Evolutionary conservation across 108 stramenopile genomes (phyloP), one percentile per base, ranked within the genome.

Genomic region (Nitzschia sp.): DNA sequence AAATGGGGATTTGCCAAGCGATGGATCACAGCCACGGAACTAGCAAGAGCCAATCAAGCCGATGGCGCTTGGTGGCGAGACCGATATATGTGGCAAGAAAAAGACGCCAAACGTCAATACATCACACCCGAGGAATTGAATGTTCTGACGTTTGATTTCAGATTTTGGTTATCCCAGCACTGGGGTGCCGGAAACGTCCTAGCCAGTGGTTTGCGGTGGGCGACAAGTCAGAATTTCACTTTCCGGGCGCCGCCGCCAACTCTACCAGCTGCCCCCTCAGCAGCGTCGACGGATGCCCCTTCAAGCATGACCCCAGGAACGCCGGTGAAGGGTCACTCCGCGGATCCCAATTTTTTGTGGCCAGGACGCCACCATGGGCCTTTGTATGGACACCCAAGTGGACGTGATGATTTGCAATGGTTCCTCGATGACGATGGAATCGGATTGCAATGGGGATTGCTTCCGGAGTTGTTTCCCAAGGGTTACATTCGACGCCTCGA

Each of bases 1-100:
- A 62, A 62, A 62, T 62, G 61, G 61, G 61, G 61, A 62, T 62
- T 62, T 62, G 15, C 8, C n/a, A 26, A 43, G 10, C 61, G 61
- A 20, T 62, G 43, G 43, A 43, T 22, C 14, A 24, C 41, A n/a
- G 61, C 61, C 20, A 21, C 21, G 24, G 20, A 15, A 20, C 20
- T 20, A 43, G 38, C 20, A 58, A 34, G 29, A 34, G 37, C 26
- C 57, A 34, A 25, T 6, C 11, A 25, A 2, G 25, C 21, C 20
- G 8, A 11, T 3, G 57, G 57, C 11, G 15, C 8, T 17, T 62
- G 61, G 61, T 62, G 61, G 61, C 61, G 61, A 20, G 17, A 43
- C 10, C n/a, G 17, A 9, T 62, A 62, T 8, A n/a, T n/a, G 8
- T 62, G 61, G 61, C 61, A 62, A 46, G 61, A 62, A 46, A 15